Evolutionary conservation across 306 rosid species (phyloP), one percentile per base, ranked within the genome.

Genomic region (Lupinus albus): DNA sequence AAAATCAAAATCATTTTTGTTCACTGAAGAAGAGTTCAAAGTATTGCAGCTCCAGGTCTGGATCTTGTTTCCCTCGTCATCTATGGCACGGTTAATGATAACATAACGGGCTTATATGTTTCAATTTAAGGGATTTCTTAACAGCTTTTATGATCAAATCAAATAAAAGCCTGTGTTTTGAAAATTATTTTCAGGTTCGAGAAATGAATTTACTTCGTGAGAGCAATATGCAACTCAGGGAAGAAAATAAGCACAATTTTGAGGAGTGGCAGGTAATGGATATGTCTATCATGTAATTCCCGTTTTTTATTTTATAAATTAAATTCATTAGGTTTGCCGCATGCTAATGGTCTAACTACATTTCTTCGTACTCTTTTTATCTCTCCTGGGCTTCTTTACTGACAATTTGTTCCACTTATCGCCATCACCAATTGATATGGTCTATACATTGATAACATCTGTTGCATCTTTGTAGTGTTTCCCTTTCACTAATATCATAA

Each of bases 151-250:
- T 30, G 47, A 35, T 64, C 59, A 58, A 25, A 20, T 61, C 30
- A 58, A 70, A 17, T 57, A 20, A 12, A 47, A 39, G 17, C 55
- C 36, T 77, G 4, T 35, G 12, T 55, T 50, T 15, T 62, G 16
- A 55, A 54, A 76, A 63, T 28, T 33, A 33, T 79, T 67, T 82
- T 57, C 88, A 93, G 99, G 85, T 86, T 63, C 82, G 92, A 73
- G 99, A 93, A 81, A 82, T 89, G 71, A 90, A 85, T 84, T 86
- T 93, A 70, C 99, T 93, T 69, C 97, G 99, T 18, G 99, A 93
- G 79, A 93, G 99, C 82, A 93, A 93, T 67, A 75, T 84, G 69
- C 99, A 93, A 81, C 90, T 93, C 59, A 87, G 99, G 78, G 99
- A 93, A 86, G 99, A 93, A 84, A 93, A 93, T 68, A 93, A 90